Conservation (phyloP, 164 flowering plant genomes). For the Magnolia changhungtana region DNA sequence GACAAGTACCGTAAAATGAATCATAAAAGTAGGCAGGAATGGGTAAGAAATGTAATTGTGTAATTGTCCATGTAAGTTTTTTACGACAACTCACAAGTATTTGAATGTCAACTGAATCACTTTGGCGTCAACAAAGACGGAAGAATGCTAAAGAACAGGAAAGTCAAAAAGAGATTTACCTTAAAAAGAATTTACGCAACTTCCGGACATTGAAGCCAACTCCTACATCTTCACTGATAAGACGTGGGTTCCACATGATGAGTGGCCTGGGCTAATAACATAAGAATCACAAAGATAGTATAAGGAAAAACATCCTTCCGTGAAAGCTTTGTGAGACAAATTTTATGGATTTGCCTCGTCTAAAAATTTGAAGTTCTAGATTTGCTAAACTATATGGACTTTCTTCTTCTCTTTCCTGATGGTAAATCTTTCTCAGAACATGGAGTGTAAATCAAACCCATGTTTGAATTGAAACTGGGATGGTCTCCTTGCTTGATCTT, state of each 20-base stretch:
- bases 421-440: no score
- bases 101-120: no score
- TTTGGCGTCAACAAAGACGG: no score
- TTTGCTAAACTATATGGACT: background rate
- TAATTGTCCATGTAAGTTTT: no score
- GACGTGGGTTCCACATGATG: conserved; percentile 99
- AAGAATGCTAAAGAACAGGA: background rate
- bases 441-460: no score
- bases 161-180: conserved; percentile 36
- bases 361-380: background rate
- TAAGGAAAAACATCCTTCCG: conserved; percentile 15
- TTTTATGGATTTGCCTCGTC: background rate
- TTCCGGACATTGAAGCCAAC: conserved; percentile 90
- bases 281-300: conserved; percentile 13
- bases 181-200: conserved; percentile 66
- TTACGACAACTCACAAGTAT: no score
- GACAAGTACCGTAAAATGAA: no score
- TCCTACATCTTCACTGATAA: conserved; percentile 93
- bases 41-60: no score
- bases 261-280: conserved; percentile 83
- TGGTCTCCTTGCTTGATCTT: no score
- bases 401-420: no score
- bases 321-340: conserved; percentile 15
- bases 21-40: no score
- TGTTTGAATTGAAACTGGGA: no score